phyloP scores from a whole-genome alignment of 768 basidiomycete genomes.

The Gymnopilus dilepis region DNA sequence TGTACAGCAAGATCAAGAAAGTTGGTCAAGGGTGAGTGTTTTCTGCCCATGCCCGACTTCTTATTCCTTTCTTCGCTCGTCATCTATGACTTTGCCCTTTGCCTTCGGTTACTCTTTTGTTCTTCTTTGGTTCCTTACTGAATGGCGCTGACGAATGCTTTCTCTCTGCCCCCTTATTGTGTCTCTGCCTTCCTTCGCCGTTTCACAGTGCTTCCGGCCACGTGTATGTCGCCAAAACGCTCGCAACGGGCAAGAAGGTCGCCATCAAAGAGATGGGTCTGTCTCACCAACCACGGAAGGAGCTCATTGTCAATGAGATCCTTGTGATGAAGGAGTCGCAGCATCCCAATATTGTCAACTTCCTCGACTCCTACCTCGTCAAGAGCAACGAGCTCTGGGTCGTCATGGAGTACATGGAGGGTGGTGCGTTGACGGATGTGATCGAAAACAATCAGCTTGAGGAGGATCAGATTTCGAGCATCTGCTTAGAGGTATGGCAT shows the following conservation, averaged over 20 bases:
- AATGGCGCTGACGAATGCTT: conserved; percentile 18
- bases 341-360: conserved; percentile 97
- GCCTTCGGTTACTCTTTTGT: background rate
- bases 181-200: conserved; percentile 12
- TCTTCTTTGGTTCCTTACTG: conserved; percentile 11
- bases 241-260: conserved; percentile 83
- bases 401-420: conserved; percentile 99
- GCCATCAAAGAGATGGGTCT: conserved; percentile 98
- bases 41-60: conserved; percentile 2
- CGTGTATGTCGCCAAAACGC: conserved; percentile 95
- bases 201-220: conserved; percentile 87
- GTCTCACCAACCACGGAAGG: conserved; percentile 93
- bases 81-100: background rate
- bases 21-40: conserved; percentile 92
- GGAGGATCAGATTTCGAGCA: conserved; percentile 94
- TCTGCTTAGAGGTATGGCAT: conserved; percentile 87
- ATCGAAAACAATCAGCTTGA: conserved; percentile 96
- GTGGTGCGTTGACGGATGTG: conserved; percentile 95
- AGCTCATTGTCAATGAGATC: conserved; percentile 97
- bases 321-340: conserved; percentile 98
- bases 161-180: conserved; percentile 2
- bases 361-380: conserved; percentile 88
- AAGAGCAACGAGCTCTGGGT: conserved; percentile 93
- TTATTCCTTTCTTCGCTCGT: background rate
- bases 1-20: conserved; percentile 98